These are phyloP conservation scores for Tubosaeta brunneosetosa DNA, from an alignment of 768 basidiomycete genomes.

Conservation along the genomic window DNA sequence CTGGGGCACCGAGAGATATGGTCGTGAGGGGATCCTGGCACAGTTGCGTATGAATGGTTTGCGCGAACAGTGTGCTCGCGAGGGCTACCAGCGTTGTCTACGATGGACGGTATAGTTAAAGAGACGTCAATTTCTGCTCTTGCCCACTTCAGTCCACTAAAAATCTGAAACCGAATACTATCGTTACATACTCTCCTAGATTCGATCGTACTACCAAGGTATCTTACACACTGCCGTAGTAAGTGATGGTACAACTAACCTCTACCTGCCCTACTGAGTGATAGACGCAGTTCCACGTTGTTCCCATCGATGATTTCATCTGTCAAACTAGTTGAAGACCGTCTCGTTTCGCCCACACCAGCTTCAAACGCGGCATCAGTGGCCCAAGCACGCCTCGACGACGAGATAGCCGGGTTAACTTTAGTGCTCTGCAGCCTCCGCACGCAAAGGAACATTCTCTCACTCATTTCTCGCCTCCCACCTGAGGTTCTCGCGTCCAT, in stretches of 20 bases:
- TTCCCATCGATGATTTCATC: background rate
- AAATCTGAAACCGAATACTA: no score
- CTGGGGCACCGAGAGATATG: no score
- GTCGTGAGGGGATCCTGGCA: no score
- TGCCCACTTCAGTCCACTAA: no score
- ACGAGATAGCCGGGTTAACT: background rate
- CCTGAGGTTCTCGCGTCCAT: constrained; percentile 8
- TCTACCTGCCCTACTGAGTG: background rate
- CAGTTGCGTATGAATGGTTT: no score
- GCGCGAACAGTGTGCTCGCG: no score
- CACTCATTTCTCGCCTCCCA: constrained; percentile 11
- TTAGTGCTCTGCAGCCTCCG: background rate
- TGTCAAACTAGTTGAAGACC: background rate
- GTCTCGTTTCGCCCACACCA: background rate
- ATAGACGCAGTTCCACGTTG: background rate
- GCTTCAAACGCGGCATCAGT: background rate
- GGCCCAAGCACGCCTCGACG: background rate
- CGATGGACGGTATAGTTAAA: no score
- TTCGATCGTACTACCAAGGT: background rate
- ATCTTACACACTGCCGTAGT: background rate
- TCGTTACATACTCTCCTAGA: background rate
- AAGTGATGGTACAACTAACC: background rate
- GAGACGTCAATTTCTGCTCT: no score
- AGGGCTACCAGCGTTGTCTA: no score
- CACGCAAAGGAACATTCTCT: constrained; percentile 5